A percentile compares a stretch with the other conserved stretches of the same genome.
These are phyloP conservation scores for Kernera saxatilis DNA, from an alignment of 345 rosid genomes.

Conservation along the genomic window DNA sequence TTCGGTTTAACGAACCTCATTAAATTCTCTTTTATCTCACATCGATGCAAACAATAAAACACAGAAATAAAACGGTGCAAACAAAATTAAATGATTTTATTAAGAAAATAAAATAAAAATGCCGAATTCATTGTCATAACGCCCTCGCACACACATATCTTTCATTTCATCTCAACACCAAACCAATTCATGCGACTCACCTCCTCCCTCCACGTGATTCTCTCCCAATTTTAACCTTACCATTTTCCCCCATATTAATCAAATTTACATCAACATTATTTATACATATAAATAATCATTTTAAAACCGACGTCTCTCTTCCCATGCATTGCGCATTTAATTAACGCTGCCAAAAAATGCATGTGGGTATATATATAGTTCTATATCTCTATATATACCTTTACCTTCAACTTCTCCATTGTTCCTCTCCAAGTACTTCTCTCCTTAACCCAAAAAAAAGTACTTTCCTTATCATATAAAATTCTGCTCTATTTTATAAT, in stretches of 20 bases:
- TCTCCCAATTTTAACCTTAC: slow-evolving; percentile 29
- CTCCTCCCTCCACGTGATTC: slow-evolving; percentile 36
- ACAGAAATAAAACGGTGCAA: slow-evolving; percentile 18
- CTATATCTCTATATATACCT: not conserved
- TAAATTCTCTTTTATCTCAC: slow-evolving; percentile 7
- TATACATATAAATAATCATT: not conserved
- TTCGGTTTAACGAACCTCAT: slow-evolving; percentile 24
- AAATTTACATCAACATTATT: slow-evolving; percentile 4
- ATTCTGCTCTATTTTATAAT: not conserved
- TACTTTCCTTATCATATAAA: not conserved
- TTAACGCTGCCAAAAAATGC: slow-evolving; percentile 27
- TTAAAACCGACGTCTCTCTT: slow-evolving; percentile 28
- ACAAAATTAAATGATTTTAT: not conserved
- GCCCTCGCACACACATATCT: slow-evolving; percentile 26
- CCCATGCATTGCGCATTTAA: slow-evolving; percentile 36
- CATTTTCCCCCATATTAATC: not conserved
- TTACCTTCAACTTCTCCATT: slow-evolving; percentile 22
- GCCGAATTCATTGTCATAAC: slow-evolving; percentile 25
- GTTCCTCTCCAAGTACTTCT: slow-evolving; percentile 21
- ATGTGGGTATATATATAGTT: slow-evolving; percentile 19
- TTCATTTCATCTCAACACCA: slow-evolving; percentile 26
- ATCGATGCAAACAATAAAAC: slow-evolving; percentile 22
- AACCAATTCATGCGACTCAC: slow-evolving; percentile 19
- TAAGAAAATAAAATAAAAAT: not conserved
- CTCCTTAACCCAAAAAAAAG: not conserved